Percentiles rank a stretch among this genome's conserved stretches.
These are phyloP conservation scores for Chrysoporthe puriensis DNA, from an alignment of 2,329 filamentous ascomycete genomes.

Conservation along the genomic window DNA sequence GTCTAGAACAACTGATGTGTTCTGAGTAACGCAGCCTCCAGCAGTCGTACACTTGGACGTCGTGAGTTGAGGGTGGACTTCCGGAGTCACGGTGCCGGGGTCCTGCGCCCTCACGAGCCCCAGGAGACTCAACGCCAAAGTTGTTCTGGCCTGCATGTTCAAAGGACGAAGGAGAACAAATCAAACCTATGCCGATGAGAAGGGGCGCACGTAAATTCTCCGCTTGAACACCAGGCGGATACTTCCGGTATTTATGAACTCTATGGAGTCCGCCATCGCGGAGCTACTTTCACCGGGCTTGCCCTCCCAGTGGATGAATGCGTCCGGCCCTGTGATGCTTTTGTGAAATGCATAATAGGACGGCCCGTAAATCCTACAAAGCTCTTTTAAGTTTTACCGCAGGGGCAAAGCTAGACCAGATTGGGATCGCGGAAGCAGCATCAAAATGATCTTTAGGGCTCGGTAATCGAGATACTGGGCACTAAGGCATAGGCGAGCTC, in stretches of 20 bases:
- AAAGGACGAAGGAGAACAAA: neutral
- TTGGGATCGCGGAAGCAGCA: conserved; percentile 20
- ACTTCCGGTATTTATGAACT: neutral
- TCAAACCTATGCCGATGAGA: neutral
- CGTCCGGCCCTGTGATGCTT: neutral
- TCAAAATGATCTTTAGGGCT: neutral
- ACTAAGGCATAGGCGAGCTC: conserved; percentile 1
- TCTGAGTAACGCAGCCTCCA: conserved; percentile 46
- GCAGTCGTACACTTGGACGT: conserved; percentile 50
- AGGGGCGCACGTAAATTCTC: neutral
- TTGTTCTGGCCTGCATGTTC: conserved; percentile 12
- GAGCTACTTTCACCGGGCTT: conserved; percentile 4
- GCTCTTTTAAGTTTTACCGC: neutral
- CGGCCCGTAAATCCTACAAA: neutral
- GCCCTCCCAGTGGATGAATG: conserved; percentile 3
- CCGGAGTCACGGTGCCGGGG: conserved; percentile 36
- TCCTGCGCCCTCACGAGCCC: conserved; percentile 34
- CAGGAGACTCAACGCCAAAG: conserved; percentile 16
- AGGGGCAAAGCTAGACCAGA: conserved; percentile 13
- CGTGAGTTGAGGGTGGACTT: conserved; percentile 47
- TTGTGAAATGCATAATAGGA: neutral
- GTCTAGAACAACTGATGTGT: conserved; percentile 49
- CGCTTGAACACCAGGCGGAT: neutral
- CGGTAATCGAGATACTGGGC: neutral
- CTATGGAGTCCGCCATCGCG: neutral